Base-by-base conservation (phyloP, 2,329 filamentous ascomycete species). In the Diaporthe sp. region DNA sequence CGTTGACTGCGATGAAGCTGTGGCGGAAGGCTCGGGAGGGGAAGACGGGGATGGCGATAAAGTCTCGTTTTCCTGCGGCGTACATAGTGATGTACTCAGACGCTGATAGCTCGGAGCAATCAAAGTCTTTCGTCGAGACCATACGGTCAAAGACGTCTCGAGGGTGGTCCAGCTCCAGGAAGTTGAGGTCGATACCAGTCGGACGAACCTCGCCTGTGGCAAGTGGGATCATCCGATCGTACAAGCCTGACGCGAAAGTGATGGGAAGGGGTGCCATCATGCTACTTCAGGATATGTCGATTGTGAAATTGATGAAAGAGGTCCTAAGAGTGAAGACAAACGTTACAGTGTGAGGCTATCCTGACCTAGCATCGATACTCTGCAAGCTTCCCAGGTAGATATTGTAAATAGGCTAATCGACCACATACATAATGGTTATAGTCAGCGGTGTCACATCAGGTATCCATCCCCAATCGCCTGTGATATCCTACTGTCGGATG, bases 131-230 rank as follows among this genome's bases (percentile, higher is more conserved):
- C 59, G 76, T 77, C 8, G 74, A 77, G 2, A 75, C 70, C 80
- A 82, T 82, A n/a, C 82, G 79, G 74, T 83, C 82, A 72, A 83
- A 83, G 58, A 82, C 77, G 75, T 83, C 81, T 22, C 82, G 77
- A 1, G 82, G 81, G 72, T 83, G 81, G 39, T 82, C 71, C 34
- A 80, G 59, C 8, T 78, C 77, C 42, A 83, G 78, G 77, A 81
- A 83, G 72, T 46, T 65, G 15, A 65, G 42, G 59, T 80, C 78
- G 39, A 83, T 79, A 3, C 82, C 82, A 53, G 69, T 72, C 28
- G 82, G 76, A 39, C 73, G 69, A 4, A 83, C 79, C 71, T 82
- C 61, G 34, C 79, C 79, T 7, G 76, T 80, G 34, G 75, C 75
- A 9, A 84, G 78, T 4, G 82, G 65, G 8, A 72, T 51, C 75